Evolutionary conservation across 306 rosid genomes (phyloP), one percentile per base, ranked within the genome.

Genomic region (Benincasa hispida): DNA sequence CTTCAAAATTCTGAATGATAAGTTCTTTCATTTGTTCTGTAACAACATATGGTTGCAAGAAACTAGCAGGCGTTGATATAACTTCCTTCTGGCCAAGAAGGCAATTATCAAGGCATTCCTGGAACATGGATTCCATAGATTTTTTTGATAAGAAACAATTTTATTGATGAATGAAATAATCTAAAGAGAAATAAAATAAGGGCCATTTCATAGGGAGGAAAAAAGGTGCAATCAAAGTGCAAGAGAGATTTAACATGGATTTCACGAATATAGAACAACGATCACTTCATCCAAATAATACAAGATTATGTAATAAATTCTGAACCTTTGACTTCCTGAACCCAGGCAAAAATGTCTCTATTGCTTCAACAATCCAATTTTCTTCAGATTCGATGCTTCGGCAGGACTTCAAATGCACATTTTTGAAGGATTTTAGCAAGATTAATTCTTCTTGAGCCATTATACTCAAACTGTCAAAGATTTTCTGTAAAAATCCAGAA

Each of bases 241-340:
- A 42, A 42, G 3, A 42, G 3, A 4, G 48, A 42, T 42, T 42
- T 0, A 42, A 42, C 48, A 77, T 50, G 54, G 45, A 78, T 70
- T 47, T 9, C 82, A 77, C 79, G 45, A 81, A 48, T 78, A 70
- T 14, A 69, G 74, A 48, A 76, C 37, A 72, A 67, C 24, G 75
- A 56, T 55, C 65, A 77, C 41, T 8, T 25, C 17, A 78, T 72
- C 72, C 75, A 42, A 32, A 75, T 74, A 75, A 76, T 15, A 74
- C 21, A 54, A 76, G 11, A 79, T 60, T 55, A 83, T 47, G 77
- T 83, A 84, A 50, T 54, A 56, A 84, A 74, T 77, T 51, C 53
- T 48, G 65, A 55, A 91, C 98, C 97, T 93, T 94, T n/a, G 96
- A 83, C 74, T 77, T 85, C 63, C 76, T 77, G 73, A 94, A 85